These are phyloP conservation scores for Rhizoctonia solani DNA, from an alignment of 1,284 basidiomycete genomes.

Conservation along the genomic window DNA sequence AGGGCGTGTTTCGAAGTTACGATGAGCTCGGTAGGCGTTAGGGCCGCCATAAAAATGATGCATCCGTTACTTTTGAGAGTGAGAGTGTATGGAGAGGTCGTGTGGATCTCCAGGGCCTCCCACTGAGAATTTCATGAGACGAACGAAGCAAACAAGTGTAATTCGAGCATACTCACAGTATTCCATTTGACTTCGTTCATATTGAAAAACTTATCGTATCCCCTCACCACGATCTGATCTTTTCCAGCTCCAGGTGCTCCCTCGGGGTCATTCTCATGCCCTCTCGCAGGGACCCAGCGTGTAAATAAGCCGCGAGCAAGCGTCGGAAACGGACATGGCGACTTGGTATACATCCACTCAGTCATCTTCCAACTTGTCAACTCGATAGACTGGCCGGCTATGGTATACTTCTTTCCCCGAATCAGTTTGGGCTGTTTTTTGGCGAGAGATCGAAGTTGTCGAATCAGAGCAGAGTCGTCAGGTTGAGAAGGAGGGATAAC, in stretches of 20 bases:
- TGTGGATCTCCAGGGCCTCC: constrained; percentile 72
- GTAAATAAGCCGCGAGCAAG: constrained; percentile 89
- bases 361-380: constrained; percentile 94
- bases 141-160: background rate
- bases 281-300: constrained; percentile 48
- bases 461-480: constrained; percentile 54
- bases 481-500: constrained; percentile 2
- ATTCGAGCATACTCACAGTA: constrained; percentile 59
- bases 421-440: constrained; percentile 63
- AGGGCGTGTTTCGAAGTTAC: constrained; percentile 93
- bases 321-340: constrained; percentile 89
- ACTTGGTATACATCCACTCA: constrained; percentile 88
- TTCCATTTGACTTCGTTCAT: constrained; percentile 96
- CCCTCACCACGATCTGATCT: constrained; percentile 83
- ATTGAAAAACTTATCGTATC: constrained; percentile 99
- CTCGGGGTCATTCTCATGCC: constrained; percentile 41
- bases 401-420: constrained; percentile 59
- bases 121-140: constrained; percentile 59
- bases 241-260: constrained; percentile 43
- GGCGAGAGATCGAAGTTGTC: constrained; percentile 55
- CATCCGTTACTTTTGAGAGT: constrained; percentile 98
- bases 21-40: constrained; percentile 75
- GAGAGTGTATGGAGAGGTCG: constrained; percentile 80
- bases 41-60: constrained; percentile 93
- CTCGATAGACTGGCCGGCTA: constrained; percentile 56